Evolutionary conservation across 2,329 filamentous ascomycete genomes (phyloP).

Genomic region (Venturia carpophila): DNA sequence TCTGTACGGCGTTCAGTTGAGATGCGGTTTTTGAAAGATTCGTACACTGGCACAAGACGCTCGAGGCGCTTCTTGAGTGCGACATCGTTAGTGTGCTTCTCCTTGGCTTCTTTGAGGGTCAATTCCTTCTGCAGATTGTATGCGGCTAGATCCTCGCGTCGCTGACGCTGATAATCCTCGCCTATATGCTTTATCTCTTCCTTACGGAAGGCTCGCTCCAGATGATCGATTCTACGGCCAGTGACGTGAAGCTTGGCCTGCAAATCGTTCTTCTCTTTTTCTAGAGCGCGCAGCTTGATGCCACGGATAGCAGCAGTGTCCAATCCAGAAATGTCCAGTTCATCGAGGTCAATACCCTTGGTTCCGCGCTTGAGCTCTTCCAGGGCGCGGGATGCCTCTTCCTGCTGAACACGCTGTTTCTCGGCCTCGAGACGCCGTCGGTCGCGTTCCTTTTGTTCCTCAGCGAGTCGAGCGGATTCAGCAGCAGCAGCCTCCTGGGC

Average conservation of each 20-base stretch:
- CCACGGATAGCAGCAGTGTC: constrained; percentile 64
- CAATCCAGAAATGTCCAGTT: constrained; percentile 68
- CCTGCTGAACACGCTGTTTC: constrained; percentile 68
- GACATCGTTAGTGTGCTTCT: constrained; percentile 86
- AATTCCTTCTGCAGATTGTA: constrained; percentile 74
- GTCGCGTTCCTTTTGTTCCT: constrained; percentile 87
- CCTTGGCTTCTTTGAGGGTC: constrained; percentile 70
- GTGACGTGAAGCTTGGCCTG: constrained; percentile 85
- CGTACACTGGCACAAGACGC: constrained; percentile 76
- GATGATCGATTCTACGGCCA: constrained; percentile 90
- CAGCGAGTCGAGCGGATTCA: constrained; percentile 79
- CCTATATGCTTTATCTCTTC: constrained; percentile 90
- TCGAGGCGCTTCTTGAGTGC: constrained; percentile 88
- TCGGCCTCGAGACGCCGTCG: constrained; percentile 78
- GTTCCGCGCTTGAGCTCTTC: constrained; percentile 87
- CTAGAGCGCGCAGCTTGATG: constrained; percentile 90
- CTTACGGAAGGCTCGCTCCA: constrained; percentile 93
- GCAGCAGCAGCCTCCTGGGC: constrained; percentile 85
- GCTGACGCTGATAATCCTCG: constrained; percentile 77
- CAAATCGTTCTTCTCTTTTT: constrained; percentile 96
- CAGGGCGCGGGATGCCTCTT: constrained; percentile 66
- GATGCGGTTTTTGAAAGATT: constrained; percentile 71
- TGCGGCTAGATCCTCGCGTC: constrained; percentile 65
- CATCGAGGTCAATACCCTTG: constrained; percentile 78
- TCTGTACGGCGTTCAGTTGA: constrained; percentile 85